Evolutionary conservation across 768 basidiomycete genomes (phyloP), one percentile per base, ranked within the genome.

Genomic region (Podaxis sp.): DNA sequence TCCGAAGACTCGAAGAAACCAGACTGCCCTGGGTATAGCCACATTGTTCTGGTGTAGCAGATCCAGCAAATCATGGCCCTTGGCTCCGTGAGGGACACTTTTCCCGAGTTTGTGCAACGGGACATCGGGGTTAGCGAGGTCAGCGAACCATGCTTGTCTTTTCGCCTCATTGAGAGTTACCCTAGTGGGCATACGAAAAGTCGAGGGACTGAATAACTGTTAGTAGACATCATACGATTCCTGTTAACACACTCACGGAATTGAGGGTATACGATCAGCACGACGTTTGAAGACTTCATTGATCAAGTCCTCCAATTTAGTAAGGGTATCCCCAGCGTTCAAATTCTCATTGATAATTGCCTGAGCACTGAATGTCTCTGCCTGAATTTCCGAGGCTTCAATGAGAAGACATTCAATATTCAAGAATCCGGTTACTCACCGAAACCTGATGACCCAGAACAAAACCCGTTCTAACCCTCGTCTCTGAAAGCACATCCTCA

Each of bases 1-100:
- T 25, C 93, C 93, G 67, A 93, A 85, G 3, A 93, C 91, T 19
- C 93, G 84, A 27, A 94, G 78, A 70, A 94, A 91, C 93, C 93
- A 95, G 6, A 94, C 85, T 3, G 93, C 93, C 50, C 93, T 82
- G 1, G 89, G 81, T 37, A 93, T 89, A 5, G 88, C 89, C 27
- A 94, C 89, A 61, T 87, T 83, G 58, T 92, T 86, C 5, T 80
- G 78, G 59, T 94, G 90, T 33, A 95, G 74, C 47, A 94, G 76
- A 64, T 94, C 93, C 55, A 95, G 76, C 29, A 94, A 80, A 68
- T 93, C 92, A 65, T 89, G 87, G 1, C 92, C 93, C 72, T 92
- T 94, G 3, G 88, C 88, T 0, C 91, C 91, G 69, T 94, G 91
- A 2, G 93, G 93, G 4, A 94, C 90, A 70, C 85, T 91, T 75